phyloP scores from a whole-genome alignment of 148 eudicot species.

The Cornus kousa region DNA sequence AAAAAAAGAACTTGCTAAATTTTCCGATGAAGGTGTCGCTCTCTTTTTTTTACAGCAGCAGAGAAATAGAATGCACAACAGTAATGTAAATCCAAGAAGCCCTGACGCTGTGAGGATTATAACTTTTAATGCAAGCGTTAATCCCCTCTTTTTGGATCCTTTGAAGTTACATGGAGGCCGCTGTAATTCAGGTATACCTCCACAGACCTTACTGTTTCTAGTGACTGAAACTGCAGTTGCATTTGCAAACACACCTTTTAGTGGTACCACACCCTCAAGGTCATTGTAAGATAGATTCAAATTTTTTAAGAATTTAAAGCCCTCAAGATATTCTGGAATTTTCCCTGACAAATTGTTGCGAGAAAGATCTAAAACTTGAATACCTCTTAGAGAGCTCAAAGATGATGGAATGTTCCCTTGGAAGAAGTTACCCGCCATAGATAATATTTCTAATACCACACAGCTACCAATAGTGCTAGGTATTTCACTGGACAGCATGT shows the following conservation, averaged over 20 bases:
- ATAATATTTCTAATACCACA: background rate
- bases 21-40: background rate
- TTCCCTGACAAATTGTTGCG: conserved; percentile 33
- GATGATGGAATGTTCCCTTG: conserved; percentile 32
- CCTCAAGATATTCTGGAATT: conserved; percentile 23
- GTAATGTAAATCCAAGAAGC: background rate
- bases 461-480: conserved; percentile 24
- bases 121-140: background rate
- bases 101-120: background rate
- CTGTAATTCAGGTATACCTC: conserved; percentile 24
- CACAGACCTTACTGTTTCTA: conserved; percentile 37
- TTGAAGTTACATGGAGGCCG: conserved; percentile 20
- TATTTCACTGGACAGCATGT: conserved; percentile 24
- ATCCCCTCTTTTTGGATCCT: background rate
- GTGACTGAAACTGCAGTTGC: conserved; percentile 12
- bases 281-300: conserved; percentile 30
- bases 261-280: conserved; percentile 42
- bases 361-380: conserved; percentile 22
- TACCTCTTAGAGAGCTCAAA: conserved; percentile 19
- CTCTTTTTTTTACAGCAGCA: background rate
- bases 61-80: background rate
- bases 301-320: background rate
- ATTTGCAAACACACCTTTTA: conserved; percentile 20
- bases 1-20: background rate
- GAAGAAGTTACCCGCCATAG: conserved; percentile 25